Conservation (phyloP, 163 green algal species). For the Volvox carteri region DNA sequence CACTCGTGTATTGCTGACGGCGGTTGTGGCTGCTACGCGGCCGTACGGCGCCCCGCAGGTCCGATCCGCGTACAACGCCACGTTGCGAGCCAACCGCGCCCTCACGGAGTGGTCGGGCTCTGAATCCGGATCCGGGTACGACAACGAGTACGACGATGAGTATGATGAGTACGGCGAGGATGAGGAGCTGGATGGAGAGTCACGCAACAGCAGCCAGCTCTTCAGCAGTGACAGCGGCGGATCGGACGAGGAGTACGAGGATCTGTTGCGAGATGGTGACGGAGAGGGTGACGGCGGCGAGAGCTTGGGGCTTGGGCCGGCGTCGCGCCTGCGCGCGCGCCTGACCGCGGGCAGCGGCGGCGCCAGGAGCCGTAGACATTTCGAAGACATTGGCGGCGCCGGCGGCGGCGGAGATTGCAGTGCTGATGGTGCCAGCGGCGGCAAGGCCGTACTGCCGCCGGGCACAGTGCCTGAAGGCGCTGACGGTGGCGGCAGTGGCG, state of each 20-base stretch:
- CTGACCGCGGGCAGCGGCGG: neutral
- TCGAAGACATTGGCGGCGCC: neutral
- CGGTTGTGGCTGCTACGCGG: neutral
- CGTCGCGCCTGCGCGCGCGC: neutral
- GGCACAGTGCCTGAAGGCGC: neutral
- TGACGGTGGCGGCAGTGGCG: neutral
- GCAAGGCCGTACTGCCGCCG: neutral
- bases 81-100: slow-evolving; percentile 35
- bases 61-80: slow-evolving; percentile 54
- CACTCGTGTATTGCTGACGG: no score
- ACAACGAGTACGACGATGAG: slow-evolving; percentile 24
- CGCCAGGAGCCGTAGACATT: neutral
- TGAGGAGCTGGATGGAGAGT: neutral
- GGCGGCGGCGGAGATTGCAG: neutral
- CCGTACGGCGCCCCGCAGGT: slow-evolving; percentile 26
- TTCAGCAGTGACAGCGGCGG: slow-evolving; percentile 23
- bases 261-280: neutral
- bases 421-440: neutral
- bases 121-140: neutral
- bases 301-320: neutral
- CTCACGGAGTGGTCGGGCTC: slow-evolving; percentile 2
- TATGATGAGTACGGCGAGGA: slow-evolving; percentile 3
- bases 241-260: slow-evolving; percentile 22
- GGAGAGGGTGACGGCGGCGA: neutral
- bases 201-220: neutral